phyloP scores from a whole-genome alignment of 345 rosid species.

The Bruguiera sexangula region DNA sequence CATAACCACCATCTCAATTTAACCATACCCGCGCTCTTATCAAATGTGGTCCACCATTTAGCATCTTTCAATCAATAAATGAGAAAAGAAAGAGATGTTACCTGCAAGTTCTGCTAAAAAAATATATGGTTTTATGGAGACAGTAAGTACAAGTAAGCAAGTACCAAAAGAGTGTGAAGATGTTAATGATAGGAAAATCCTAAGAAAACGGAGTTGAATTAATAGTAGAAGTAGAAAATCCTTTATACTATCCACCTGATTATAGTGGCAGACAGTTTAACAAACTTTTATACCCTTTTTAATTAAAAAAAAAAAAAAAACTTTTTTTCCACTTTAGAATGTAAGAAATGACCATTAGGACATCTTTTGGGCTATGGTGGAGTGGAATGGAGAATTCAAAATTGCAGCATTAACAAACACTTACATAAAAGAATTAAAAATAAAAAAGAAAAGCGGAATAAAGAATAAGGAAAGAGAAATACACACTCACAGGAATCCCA shows the following conservation, averaged over 20 bases:
- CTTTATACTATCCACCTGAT: neutral
- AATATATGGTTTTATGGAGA: too few relatives aligned
- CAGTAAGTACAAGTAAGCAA: too few relatives aligned
- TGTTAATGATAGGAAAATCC: too few relatives aligned
- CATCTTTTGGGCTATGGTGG: too few relatives aligned
- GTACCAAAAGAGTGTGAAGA: too few relatives aligned
- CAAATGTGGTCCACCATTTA: slow-evolving; percentile 12
- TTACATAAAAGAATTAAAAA: neutral
- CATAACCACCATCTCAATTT: slow-evolving; percentile 4
- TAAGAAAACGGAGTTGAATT: too few relatives aligned
- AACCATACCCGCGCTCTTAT: slow-evolving; percentile 1
- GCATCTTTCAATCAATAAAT: neutral
- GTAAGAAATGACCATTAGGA: too few relatives aligned
- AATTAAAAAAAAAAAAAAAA: too few relatives aligned
- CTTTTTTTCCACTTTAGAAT: too few relatives aligned
- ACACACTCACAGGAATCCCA: slow-evolving; percentile 9
- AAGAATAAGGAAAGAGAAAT: slow-evolving; percentile 1
- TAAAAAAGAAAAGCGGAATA: neutral
- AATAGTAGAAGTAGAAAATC: neutral
- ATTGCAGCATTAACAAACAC: neutral
- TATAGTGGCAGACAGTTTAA: neutral
- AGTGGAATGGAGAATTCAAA: neutral
- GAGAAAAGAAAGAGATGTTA: neutral
- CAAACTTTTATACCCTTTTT: neutral
- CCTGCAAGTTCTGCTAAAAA: too few relatives aligned